phyloP scores from a whole-genome alignment of 345 rosid species.

The Gossypioides kirkii region DNA sequence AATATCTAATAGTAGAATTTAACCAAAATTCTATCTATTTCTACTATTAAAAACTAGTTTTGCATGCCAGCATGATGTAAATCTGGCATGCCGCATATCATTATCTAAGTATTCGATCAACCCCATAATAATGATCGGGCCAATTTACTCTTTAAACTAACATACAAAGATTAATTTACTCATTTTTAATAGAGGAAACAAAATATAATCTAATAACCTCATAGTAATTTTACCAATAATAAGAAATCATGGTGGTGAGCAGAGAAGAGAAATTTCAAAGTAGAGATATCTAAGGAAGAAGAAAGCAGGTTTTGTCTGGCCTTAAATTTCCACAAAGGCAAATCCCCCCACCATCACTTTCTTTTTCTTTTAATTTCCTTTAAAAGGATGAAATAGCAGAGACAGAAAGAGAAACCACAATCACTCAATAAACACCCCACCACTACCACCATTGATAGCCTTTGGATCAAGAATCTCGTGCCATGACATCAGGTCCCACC shows the following conservation, averaged over 20 bases:
- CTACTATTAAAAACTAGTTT: too few species aligned
- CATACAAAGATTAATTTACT: too few species aligned
- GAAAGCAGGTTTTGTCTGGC: conserved; percentile 22
- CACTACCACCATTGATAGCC: not conserved
- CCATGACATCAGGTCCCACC: conserved; percentile 26
- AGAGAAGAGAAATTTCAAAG: conserved; percentile 23
- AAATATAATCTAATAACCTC: too few species aligned
- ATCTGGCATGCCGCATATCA: too few species aligned
- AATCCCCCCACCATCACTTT: not conserved
- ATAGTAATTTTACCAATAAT: too few species aligned
- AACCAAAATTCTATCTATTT: too few species aligned
- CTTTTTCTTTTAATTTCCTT: not conserved
- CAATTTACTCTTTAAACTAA: too few species aligned
- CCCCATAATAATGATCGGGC: too few species aligned
- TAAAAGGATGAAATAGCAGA: not conserved
- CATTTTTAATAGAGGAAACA: fast-evolving
- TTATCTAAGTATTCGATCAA: too few species aligned
- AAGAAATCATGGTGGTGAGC: conserved; percentile 38
- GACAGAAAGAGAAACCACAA: not conserved
- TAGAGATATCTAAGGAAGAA: conserved; percentile 24
- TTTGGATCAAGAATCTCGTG: conserved; percentile 30
- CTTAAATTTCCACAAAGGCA: conserved; percentile 31
- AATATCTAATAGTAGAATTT: too few species aligned
- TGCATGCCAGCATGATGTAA: too few species aligned
- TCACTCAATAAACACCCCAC: too few species aligned